These are phyloP conservation scores for Diaporthe amygdali DNA, from an alignment of 2,329 filamentous ascomycete species.

Conservation along the genomic window DNA sequence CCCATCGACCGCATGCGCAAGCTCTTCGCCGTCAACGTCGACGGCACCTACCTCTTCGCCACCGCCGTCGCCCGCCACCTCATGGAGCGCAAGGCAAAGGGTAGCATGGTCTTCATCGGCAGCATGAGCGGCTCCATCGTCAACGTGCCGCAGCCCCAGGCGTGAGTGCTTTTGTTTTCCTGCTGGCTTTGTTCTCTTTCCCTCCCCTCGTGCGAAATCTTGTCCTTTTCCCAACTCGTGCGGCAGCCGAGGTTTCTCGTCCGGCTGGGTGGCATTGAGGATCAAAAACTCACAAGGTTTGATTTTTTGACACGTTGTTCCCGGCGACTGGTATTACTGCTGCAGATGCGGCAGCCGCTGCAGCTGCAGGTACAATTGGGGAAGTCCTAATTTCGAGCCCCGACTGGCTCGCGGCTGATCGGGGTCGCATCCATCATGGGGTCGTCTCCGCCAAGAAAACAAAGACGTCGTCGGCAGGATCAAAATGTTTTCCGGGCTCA, in stretches of 20 bases:
- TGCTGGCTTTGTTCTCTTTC: neutral
- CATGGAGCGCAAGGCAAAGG: constrained; percentile 78
- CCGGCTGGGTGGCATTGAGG: neutral
- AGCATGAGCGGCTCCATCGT: constrained; percentile 95
- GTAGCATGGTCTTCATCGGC: constrained; percentile 92
- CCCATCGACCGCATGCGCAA: constrained; percentile 90
- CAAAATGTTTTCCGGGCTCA: neutral
- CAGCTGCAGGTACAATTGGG: neutral
- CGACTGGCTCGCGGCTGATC: neutral
- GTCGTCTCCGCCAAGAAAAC: neutral
- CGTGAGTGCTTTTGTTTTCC: constrained; percentile 45
- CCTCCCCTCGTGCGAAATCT: neutral
- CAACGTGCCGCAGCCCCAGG: constrained; percentile 94
- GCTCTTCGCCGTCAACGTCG: constrained; percentile 93
- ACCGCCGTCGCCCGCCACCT: constrained; percentile 85
- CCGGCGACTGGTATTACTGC: neutral
- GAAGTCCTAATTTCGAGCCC: neutral
- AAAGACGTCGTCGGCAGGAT: neutral
- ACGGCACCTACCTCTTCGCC: constrained; percentile 89
- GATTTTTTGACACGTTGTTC: neutral
- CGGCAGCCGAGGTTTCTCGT: neutral
- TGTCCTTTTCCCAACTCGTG: neutral
- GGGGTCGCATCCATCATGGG: neutral
- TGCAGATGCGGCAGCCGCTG: too few relatives aligned
- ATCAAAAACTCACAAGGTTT: neutral